Conservation (phyloP, 1,284 basidiomycete genomes). For the Sporisorium iseilematis-ciliati region DNA sequence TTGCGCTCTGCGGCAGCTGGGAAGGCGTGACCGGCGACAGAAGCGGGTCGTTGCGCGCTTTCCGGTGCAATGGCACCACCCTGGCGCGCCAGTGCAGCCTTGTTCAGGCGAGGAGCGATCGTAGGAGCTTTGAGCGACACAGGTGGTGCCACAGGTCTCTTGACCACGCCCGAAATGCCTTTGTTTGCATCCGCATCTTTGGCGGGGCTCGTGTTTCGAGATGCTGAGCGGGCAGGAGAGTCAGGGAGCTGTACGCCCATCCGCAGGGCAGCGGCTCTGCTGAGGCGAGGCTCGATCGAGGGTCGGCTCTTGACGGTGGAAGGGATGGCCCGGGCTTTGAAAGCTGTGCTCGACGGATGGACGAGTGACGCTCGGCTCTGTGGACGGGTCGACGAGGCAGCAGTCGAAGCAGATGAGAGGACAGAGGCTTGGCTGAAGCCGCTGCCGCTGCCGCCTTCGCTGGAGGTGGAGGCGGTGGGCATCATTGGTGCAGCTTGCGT, state of each 20-base stretch:
- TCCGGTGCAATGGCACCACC: neutral
- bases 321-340: slow-evolving; percentile 21
- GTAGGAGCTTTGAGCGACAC: slow-evolving; percentile 39
- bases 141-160: slow-evolving; percentile 26
- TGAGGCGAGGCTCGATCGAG: slow-evolving; percentile 81
- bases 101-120: slow-evolving; percentile 54
- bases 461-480: slow-evolving; percentile 6
- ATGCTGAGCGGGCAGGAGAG: slow-evolving; percentile 12
- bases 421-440: slow-evolving; percentile 8
- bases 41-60: neutral
- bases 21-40: slow-evolving; percentile 2
- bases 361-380: slow-evolving; percentile 13
- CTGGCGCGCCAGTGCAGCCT: slow-evolving; percentile 48
- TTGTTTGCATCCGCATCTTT: slow-evolving; percentile 12
- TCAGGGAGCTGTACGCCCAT: slow-evolving; percentile 16
- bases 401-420: slow-evolving; percentile 2
- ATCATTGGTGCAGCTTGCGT: slow-evolving; percentile 4
- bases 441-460: slow-evolving; percentile 20
- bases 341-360: neutral
- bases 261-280: slow-evolving; percentile 76
- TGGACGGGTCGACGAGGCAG: slow-evolving; percentile 8
- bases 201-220: neutral
- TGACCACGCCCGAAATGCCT: slow-evolving; percentile 27
- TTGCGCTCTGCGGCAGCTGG: slow-evolving; percentile 21
- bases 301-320: slow-evolving; percentile 72